Conservation (phyloP, 768 basidiomycete species). For the Goffeauzyma gilvescens region DNA sequence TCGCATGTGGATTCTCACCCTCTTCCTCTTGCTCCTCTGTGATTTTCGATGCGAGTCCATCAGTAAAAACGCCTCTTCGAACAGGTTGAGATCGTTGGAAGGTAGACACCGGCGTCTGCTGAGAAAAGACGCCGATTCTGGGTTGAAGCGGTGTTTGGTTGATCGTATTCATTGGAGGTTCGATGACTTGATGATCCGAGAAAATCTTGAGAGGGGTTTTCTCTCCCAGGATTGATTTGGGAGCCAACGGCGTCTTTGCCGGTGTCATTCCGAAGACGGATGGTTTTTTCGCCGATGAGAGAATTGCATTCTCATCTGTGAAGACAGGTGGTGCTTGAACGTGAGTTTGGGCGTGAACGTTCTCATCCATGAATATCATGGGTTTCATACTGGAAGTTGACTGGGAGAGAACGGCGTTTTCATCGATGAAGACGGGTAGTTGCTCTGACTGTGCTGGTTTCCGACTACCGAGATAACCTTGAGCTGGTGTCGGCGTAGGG, state of each 20-base stretch:
- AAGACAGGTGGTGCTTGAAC: constrained; percentile 13
- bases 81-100: no score
- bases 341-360: constrained; percentile 11
- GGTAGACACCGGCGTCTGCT: no score
- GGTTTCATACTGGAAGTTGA: no score
- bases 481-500: constrained; percentile 31
- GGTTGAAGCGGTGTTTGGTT: no score
- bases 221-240: background rate
- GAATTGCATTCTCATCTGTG: constrained; percentile 15
- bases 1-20: constrained; percentile 5
- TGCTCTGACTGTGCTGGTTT: constrained; percentile 2
- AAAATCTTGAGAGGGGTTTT: no score
- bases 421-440: constrained; percentile 7
- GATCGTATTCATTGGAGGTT: no score
- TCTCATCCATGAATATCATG: constrained; percentile 19
- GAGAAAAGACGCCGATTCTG: no score
- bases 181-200: no score
- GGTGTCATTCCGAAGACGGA: constrained; percentile 26
- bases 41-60: no score
- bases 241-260: constrained; percentile 13
- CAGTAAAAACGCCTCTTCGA: no score
- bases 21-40: constrained; percentile 13
- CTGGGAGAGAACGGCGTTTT: constrained; percentile 6
- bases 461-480: constrained; percentile 13
- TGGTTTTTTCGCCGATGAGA: constrained; percentile 6